A percentile compares a stretch with the other conserved stretches of the same genome.
Conservation (phyloP, 2,329 filamentous ascomycete species). For the Aspergillus glaucus region DNA sequence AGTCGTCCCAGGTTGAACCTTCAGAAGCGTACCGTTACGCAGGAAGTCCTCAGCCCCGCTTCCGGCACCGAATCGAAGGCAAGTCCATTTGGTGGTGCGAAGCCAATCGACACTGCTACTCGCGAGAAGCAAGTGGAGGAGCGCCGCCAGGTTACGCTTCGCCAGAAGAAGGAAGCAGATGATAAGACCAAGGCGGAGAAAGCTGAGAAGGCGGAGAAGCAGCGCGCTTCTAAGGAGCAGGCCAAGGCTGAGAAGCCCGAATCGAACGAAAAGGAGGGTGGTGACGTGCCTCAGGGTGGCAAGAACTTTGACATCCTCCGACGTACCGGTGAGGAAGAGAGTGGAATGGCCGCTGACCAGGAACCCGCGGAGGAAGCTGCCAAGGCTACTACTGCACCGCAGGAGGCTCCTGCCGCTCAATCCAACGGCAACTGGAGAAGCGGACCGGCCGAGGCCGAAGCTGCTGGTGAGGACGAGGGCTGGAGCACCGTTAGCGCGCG, state of each 20-base stretch:
- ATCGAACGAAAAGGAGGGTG: slow-evolving; percentile 36
- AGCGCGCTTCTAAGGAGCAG: slow-evolving; percentile 42
- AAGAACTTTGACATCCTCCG: slow-evolving; percentile 52
- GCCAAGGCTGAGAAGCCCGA: slow-evolving; percentile 33
- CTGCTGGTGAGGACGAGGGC: slow-evolving; percentile 36
- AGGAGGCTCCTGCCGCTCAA: slow-evolving; percentile 45
- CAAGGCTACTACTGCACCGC: slow-evolving; percentile 45
- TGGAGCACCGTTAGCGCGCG: slow-evolving; percentile 44
- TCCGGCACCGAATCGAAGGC: slow-evolving; percentile 64
- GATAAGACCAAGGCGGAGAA: slow-evolving; percentile 79
- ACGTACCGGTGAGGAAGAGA: slow-evolving; percentile 44
- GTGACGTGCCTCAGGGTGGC: slow-evolving; percentile 37
- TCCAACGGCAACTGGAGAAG: slow-evolving; percentile 39
- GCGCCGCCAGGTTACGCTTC: slow-evolving; percentile 66
- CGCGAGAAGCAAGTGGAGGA: slow-evolving; percentile 87
- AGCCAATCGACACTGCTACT: slow-evolving; percentile 86
- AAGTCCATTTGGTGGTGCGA: slow-evolving; percentile 87
- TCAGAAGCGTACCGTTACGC: slow-evolving; percentile 82
- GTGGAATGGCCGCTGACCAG: slow-evolving; percentile 45
- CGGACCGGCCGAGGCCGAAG: slow-evolving; percentile 24
- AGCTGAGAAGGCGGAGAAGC: slow-evolving; percentile 61
- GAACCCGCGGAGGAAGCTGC: slow-evolving; percentile 45
- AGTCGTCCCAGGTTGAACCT: slow-evolving; percentile 79
- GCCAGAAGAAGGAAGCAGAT: slow-evolving; percentile 79
- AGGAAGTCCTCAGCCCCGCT: slow-evolving; percentile 50